Base-by-base conservation (phyloP, 257 asterid species). In the Cinchona pubescens region DNA sequence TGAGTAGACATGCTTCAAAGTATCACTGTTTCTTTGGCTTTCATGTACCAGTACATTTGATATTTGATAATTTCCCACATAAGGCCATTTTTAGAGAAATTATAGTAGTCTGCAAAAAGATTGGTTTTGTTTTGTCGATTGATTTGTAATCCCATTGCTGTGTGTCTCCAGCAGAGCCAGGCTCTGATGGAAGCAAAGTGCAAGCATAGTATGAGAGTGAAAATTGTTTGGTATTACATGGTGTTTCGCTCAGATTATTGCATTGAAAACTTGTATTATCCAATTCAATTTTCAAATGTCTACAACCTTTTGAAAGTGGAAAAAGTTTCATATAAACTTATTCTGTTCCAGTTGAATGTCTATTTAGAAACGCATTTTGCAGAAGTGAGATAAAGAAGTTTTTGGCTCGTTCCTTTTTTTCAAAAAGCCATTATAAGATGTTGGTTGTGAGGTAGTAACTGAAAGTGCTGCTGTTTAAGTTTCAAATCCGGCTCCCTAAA, bases 1-100 rank as follows among this genome's bases (percentile, higher is more conserved):
- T 25, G 96, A 73, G 62, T 89, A 88, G 85, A 83, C 40, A 74
- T 53, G 40, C 67, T 75, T 72, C 69, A n/a, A 18, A 49, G 32
- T 8, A 21, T 32, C 8, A 40, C 45, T 56, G 37, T 65, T 21
- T 74, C 81, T 60, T 65, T 67, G 12, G 7, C 14, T 59, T 69
- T 56, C 18, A 11, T 78, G 73, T 61, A 42, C 48, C 45, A 35
- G 61, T 62, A 68, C 38, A 29, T 34, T 32, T 49, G 53, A 21
- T 67, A 49, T 30, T 63, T 25, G 40, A 62, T 32, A 25, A 43
- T 71, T 43, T 59, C 75, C 66, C 69, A 29, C 71, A 23, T 60
- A 59, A 67, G 56, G 38, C 77, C 27, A 65, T 53, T 66, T 53
- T 12, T 48, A 10, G 75, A 68, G 23, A 64, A 21, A 73, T 65